Conservation (phyloP, 2,329 filamentous ascomycete species). For the Parastagonospora nodorum region DNA sequence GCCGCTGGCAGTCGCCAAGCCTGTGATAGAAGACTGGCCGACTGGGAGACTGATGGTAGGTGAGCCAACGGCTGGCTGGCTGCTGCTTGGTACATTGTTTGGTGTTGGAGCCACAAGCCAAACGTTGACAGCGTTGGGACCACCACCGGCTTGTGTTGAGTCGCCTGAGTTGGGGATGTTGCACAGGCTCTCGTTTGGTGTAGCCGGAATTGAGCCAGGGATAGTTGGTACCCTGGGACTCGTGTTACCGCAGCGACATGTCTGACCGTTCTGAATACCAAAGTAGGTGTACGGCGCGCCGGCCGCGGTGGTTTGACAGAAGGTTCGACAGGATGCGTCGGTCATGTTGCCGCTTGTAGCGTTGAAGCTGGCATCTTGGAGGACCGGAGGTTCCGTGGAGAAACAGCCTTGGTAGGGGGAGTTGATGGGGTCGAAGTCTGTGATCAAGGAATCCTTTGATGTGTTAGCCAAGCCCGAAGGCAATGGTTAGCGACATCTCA, state of each 20-base stretch:
- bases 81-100: neutral
- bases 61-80: neutral
- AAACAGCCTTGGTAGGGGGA: neutral
- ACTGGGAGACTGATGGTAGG: neutral
- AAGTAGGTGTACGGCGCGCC: neutral
- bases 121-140: neutral
- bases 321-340: neutral
- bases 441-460: neutral
- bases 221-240: neutral
- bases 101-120: neutral
- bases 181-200: neutral
- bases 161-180: neutral
- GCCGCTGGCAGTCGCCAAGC: no score
- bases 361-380: neutral
- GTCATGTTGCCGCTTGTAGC: neutral
- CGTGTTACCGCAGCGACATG: constrained; percentile 1
- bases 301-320: neutral
- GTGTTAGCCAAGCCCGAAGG: neutral
- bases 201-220: no score
- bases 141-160: neutral
- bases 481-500: constrained; percentile 1
- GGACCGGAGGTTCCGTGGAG: neutral
- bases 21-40: neutral
- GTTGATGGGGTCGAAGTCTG: neutral
- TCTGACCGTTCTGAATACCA: neutral